Base-by-base conservation (phyloP, 371 early-diverging fungal genomes). In the Chytridiales sp. region DNA sequence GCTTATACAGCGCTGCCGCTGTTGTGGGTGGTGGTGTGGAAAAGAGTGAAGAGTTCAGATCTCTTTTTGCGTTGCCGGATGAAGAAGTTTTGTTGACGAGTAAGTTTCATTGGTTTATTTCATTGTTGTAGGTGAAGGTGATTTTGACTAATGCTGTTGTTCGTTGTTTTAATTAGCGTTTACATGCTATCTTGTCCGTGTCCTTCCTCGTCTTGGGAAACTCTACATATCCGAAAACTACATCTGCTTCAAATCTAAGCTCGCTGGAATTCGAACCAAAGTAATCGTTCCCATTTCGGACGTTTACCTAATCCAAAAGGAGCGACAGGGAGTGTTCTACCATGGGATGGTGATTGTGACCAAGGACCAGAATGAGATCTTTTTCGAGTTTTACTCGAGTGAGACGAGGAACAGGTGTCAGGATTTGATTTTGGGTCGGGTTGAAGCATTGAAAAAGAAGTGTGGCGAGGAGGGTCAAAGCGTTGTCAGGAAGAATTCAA, bases 241-340 rank as follows among this genome's bases (percentile, higher is more conserved):
- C 61, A 60, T 90, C 4, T 86, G 84, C 44, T 90, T 82, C 64
- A 83, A 82, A 52, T 85, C 87, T 4, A 81, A 78, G 56, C 70
- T 80, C 1, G 76, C 85, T 55, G 85, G 83, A 1, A 76, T 78
- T 1, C 71, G 80, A 40, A 76, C 82, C 8, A 85, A 84, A 66
- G 82, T 82, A 51, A 72, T 69, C 2, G 47, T 76, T 27, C 80
- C 81, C 6, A 48, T 82, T 22, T 46, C 65, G 3, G 82, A 82
- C 47, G 57, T 82, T 22, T 41, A 63, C 1, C 44, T 41, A 22
- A 59, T 68, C 22, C 48, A 68, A 49, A 66, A 67, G 39, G 67
- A 69, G 8, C 21, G 44, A 15, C 42, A 39, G 26, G 56, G 47
- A 17, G 24, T 48, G 34, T 76, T 66, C 30, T 65, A 67, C 53